These are phyloP conservation scores for Colletotrichum sp. DNA, from an alignment of 2,329 filamentous ascomycete genomes.

Conservation along the genomic window DNA sequence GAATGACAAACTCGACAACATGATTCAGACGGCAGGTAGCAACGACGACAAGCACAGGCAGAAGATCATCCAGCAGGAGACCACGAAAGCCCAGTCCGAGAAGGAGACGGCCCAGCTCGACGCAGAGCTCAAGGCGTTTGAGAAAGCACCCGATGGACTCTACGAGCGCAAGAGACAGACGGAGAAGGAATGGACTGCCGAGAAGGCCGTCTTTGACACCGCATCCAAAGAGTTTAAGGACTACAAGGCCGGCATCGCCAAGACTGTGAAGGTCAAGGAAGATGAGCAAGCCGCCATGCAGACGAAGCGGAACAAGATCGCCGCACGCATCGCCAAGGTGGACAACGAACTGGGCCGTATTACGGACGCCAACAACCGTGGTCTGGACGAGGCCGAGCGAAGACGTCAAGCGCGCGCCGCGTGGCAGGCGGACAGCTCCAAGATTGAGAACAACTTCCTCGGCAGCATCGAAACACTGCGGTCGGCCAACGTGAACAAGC, in stretches of 20 bases:
- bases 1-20: constrained; percentile 71
- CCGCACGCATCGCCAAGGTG: constrained; percentile 73
- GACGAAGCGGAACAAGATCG: constrained; percentile 75
- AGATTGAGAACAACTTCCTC: constrained; percentile 49
- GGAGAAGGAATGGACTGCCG: constrained; percentile 57
- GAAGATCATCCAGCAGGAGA: constrained; percentile 76
- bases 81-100: constrained; percentile 71
- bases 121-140: constrained; percentile 67
- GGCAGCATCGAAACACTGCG: constrained; percentile 43
- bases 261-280: constrained; percentile 66
- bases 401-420: constrained; percentile 55
- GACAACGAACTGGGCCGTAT: constrained; percentile 76
- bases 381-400: constrained; percentile 67
- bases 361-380: constrained; percentile 70
- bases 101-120: constrained; percentile 60
- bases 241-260: constrained; percentile 66
- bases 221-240: constrained; percentile 59
- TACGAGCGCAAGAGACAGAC: constrained; percentile 59
- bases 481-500: constrained; percentile 40
- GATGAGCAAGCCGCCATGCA: constrained; percentile 68
- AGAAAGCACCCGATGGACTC: constrained; percentile 68
- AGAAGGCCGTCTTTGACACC: constrained; percentile 66
- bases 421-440: constrained; percentile 51
- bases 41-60: constrained; percentile 79
- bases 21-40: constrained; percentile 71